These are phyloP conservation scores for Silybum marianum DNA, from an alignment of 129 eudicot genomes.

Conservation along the genomic window DNA sequence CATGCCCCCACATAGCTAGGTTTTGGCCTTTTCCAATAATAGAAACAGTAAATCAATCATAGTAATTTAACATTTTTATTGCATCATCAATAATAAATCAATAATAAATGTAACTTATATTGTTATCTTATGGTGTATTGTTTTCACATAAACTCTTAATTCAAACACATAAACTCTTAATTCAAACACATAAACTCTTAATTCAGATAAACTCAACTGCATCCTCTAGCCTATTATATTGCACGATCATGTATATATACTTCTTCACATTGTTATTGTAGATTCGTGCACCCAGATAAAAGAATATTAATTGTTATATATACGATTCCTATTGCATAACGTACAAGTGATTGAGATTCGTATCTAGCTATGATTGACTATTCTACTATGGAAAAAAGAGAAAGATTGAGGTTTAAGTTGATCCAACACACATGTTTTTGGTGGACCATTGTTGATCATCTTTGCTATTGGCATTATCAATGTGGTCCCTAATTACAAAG, in stretches of 20 bases:
- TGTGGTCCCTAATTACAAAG: slow-evolving; percentile 41
- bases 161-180: neutral
- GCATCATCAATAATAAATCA: neutral
- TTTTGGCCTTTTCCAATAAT: slow-evolving; percentile 24
- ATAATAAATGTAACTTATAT: neutral
- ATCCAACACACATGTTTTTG: slow-evolving; percentile 40
- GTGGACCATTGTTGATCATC: slow-evolving; percentile 35
- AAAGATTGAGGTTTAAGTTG: slow-evolving; percentile 30
- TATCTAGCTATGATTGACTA: slow-evolving; percentile 9
- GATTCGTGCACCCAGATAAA: neutral
- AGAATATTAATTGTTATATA: neutral
- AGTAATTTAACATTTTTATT: slow-evolving; percentile 14
- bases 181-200: neutral
- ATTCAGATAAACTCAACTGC: neutral
- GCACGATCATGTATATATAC: neutral
- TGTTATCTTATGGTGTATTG: neutral
- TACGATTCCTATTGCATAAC: neutral
- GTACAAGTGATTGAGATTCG: slow-evolving; percentile 3
- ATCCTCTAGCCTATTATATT: neutral
- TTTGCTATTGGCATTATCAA: slow-evolving; percentile 34
- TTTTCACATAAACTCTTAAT: neutral
- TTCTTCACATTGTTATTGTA: neutral
- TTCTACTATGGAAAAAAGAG: slow-evolving; percentile 20
- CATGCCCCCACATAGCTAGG: slow-evolving; percentile 25
- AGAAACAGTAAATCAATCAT: slow-evolving; percentile 7